phyloP scores from a whole-genome alignment of 2,329 filamentous ascomycete genomes.

The Fusarium graminum region DNA sequence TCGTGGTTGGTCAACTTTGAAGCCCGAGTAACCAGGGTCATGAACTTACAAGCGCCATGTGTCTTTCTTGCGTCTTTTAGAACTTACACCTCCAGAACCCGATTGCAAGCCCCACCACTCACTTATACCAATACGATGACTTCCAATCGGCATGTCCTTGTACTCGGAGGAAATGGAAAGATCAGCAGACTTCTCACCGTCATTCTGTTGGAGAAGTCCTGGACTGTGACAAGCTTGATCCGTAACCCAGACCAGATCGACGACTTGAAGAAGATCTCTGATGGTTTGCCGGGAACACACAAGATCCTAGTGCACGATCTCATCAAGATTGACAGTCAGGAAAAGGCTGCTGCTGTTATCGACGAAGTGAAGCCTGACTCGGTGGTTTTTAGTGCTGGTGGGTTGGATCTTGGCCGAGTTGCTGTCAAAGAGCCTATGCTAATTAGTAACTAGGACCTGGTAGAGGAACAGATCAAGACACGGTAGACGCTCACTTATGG shows the following conservation, averaged over 20 bases:
- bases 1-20: conserved; percentile 21
- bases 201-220: conserved; percentile 75
- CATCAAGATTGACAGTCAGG: conserved; percentile 73
- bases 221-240: conserved; percentile 80
- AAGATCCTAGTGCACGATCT: conserved; percentile 74
- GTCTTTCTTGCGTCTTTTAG: conserved; percentile 25
- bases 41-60: conserved; percentile 19
- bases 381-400: conserved; percentile 72
- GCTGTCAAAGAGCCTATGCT: conserved; percentile 18
- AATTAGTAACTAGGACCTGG: conserved; percentile 39
- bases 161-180: conserved; percentile 83
- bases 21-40: conserved; percentile 15
- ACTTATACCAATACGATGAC: conserved; percentile 28
- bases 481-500: conserved; percentile 25
- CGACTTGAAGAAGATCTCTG: conserved; percentile 70
- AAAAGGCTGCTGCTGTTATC: conserved; percentile 66
- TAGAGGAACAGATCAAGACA: conserved; percentile 58
- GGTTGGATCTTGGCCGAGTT: conserved; percentile 1
- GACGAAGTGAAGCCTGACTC: conserved; percentile 70
- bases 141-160: conserved; percentile 63
- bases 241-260: conserved; percentile 73
- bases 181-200: conserved; percentile 77
- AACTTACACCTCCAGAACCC: conserved; percentile 6
- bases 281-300: conserved; percentile 68
- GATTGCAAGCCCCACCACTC: background rate